These are phyloP conservation scores for Abrus pulchellus DNA, from an alignment of 306 rosid species.

Conservation along the genomic window DNA sequence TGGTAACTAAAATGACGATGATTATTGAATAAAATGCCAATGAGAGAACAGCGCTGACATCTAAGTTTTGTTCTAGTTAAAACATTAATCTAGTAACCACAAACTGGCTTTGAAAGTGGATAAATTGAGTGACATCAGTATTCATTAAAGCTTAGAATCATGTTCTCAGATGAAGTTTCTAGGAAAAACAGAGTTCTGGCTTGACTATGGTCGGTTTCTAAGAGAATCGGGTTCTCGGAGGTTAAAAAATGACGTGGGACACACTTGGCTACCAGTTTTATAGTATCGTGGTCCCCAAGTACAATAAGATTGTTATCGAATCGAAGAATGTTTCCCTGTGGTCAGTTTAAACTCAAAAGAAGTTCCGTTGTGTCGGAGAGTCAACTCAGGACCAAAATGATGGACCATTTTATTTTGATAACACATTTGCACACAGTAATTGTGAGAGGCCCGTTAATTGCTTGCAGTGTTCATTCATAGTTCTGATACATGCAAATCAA, in stretches of 20 bases:
- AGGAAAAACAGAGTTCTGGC: slow-evolving; percentile 3
- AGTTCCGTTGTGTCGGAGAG: slow-evolving; percentile 11
- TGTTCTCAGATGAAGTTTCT: slow-evolving; percentile 13
- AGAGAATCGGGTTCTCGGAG: not conserved
- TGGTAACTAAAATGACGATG: too few species aligned
- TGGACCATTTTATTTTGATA: slow-evolving; percentile 34
- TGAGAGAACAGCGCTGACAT: too few species aligned
- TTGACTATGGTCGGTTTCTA: slow-evolving; percentile 12
- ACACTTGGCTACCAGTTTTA: not conserved
- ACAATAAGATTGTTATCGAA: slow-evolving; percentile 14
- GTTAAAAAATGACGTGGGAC: not conserved
- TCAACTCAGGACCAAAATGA: slow-evolving; percentile 25
- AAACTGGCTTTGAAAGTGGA: not conserved
- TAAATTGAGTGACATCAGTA: not conserved
- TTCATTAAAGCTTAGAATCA: slow-evolving; percentile 12
- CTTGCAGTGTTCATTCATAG: slow-evolving; percentile 8
- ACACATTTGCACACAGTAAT: not conserved
- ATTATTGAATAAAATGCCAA: too few species aligned
- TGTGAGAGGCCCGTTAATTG: not conserved
- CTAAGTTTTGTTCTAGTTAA: not conserved
- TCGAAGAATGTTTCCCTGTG: not conserved
- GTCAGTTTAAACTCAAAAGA: slow-evolving; percentile 24
- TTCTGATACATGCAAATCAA: slow-evolving; percentile 25
- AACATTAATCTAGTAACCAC: not conserved
- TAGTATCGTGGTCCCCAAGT: slow-evolving; percentile 33